Evolutionary conservation across 495 filamentous ascomycete genomes (phyloP), one percentile per base, ranked within the genome.

Genomic region (Hypoxylon cercidicola): DNA sequence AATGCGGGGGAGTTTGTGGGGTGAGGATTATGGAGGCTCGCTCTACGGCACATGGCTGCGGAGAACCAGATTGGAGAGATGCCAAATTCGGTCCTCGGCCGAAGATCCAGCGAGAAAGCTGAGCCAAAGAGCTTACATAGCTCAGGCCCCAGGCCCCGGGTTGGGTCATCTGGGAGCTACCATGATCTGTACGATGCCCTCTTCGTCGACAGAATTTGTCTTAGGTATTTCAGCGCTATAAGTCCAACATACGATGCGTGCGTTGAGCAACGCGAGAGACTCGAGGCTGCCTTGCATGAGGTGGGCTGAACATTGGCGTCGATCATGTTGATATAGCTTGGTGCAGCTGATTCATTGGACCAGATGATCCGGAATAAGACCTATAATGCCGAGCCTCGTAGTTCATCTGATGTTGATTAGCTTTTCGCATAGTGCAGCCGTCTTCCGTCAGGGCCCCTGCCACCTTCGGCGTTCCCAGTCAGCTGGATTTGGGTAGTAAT

Each of bases 1-100:
- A 55, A 57, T 69, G 66, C 66, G 66, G 66, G 66, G 66, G 61
- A 65, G 57, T 45, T 52, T 66, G 56, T 61, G 66, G 66, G 62
- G 66, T 57, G 56, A 66, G 47, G 51, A 35, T 35, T 55, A 43
- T 64, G 40, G 55, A 58, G 35, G 47, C 53, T 65, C 49, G 32
- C 23, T 62, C 3, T 44, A 49, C 66, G 47, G 62, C 66, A 69
- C 37, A 62, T 66, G 34, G 41, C 55, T 69, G 62, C 66, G 62
- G 62, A 69, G 61, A 62, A 58, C 16, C 18, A 32, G 30, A 12
- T 65, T 65, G 61, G 62, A 50, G 62, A 53, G 54, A 48, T 16
- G 41, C 28, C 57, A 53, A 58, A 55, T 55, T 65, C 66, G 66
- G 66, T 47, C 13, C 41, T 69, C 66, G 66, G 66, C 30, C 37